Conservation (phyloP, 2,329 filamentous ascomycete genomes). For the Claviceps capensis region DNA sequence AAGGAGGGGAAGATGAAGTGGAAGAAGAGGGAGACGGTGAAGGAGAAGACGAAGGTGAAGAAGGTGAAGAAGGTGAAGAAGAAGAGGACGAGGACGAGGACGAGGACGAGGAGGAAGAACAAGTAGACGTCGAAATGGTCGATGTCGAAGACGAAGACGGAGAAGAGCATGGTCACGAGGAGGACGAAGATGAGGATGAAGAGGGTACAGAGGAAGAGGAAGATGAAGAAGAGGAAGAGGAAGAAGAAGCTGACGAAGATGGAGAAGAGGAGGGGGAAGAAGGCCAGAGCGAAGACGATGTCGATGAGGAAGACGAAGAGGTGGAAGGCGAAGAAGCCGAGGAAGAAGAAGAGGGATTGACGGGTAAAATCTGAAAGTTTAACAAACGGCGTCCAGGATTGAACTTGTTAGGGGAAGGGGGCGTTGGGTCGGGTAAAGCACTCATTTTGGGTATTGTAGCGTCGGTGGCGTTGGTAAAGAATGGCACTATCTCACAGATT, state of each 20-base stretch:
- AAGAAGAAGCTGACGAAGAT: slow-evolving; percentile 10
- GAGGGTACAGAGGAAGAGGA: slow-evolving; percentile 5
- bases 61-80: slow-evolving; percentile 6
- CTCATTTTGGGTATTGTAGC: not conserved
- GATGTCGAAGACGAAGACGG: slow-evolving; percentile 6
- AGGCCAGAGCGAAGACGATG: slow-evolving; percentile 4
- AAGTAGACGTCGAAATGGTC: slow-evolving; percentile 9
- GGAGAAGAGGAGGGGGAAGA: slow-evolving; percentile 6
- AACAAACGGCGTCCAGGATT: not conserved
- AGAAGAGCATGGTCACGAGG: slow-evolving; percentile 8
- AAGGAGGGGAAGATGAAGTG: not conserved
- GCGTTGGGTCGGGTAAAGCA: not conserved
- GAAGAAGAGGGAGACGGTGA: slow-evolving; percentile 2
- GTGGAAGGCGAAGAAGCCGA: slow-evolving; percentile 1
- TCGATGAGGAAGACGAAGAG: slow-evolving; percentile 7
- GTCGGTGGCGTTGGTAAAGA: too few species aligned
- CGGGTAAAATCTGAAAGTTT: not conserved
- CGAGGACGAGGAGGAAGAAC: slow-evolving; percentile 12
- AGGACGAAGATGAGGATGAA: slow-evolving; percentile 7
- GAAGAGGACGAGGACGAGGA: slow-evolving; percentile 7
- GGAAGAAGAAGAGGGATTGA: not conserved
- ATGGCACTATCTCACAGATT: too few species aligned
- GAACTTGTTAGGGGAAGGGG: not conserved
- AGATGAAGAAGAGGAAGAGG: slow-evolving; percentile 5
- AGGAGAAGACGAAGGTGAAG: slow-evolving; percentile 5